Evolutionary conservation across 768 basidiomycete species (phyloP).

Genomic region (Rubroboletus satanas): DNA sequence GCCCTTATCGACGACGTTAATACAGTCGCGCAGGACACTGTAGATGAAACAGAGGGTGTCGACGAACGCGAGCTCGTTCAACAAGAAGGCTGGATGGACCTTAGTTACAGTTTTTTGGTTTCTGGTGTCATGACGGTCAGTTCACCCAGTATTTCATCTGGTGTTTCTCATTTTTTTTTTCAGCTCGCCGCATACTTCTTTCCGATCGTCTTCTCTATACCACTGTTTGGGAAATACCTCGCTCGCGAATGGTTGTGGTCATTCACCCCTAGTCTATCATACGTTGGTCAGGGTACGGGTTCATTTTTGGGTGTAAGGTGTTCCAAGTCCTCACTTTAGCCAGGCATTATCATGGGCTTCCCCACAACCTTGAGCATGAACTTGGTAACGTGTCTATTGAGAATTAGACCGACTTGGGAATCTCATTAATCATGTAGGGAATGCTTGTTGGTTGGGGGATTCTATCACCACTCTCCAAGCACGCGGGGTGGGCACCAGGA

Average conservation of each 20-base stretch:
- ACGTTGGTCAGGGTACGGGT: constrained; percentile 76
- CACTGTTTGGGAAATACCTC: constrained; percentile 77
- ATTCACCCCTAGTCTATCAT: constrained; percentile 87
- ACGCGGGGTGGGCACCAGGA: constrained; percentile 89
- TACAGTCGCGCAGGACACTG: constrained; percentile 21
- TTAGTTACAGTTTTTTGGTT: constrained; percentile 73
- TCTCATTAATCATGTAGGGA: constrained; percentile 47
- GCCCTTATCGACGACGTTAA: constrained; percentile 1
- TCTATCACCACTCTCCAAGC: constrained; percentile 83
- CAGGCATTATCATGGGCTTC: constrained; percentile 97
- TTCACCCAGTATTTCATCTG: background rate
- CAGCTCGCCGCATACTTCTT: constrained; percentile 88
- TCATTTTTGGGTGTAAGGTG: background rate
- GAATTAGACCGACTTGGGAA: background rate
- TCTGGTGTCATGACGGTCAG: constrained; percentile 76
- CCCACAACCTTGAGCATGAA: constrained; percentile 94
- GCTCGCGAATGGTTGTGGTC: constrained; percentile 91
- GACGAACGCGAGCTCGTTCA: constrained; percentile 49
- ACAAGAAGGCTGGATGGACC: constrained; percentile 70
- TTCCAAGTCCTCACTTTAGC: constrained; percentile 2
- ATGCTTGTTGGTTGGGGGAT: constrained; percentile 97
- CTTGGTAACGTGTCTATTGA: constrained; percentile 45
- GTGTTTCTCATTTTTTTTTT: background rate
- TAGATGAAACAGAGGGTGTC: constrained; percentile 22
- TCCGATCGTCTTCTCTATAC: constrained; percentile 83